These are phyloP conservation scores for Anastatica hierochuntica DNA, from an alignment of 345 rosid species.

Conservation along the genomic window DNA sequence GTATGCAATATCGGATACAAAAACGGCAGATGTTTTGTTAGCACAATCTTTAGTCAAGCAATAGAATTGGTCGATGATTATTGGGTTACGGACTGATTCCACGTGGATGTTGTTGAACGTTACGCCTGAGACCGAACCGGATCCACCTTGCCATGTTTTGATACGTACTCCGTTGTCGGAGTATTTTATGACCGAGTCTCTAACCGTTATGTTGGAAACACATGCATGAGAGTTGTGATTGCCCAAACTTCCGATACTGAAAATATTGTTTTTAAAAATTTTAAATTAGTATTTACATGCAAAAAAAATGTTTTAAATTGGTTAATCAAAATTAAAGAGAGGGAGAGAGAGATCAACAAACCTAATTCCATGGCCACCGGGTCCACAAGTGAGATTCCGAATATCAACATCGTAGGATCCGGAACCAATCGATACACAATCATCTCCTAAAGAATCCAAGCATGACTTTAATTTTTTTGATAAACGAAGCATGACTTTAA, in stretches of 20 bases:
- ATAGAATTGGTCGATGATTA: constrained; percentile 83
- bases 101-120: constrained; percentile 75
- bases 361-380: constrained; percentile 98
- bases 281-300: no score
- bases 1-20: constrained; percentile 55
- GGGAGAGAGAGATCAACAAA: constrained; percentile 7
- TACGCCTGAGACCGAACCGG: constrained; percentile 67
- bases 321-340: not conserved
- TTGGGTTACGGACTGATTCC: constrained; percentile 80
- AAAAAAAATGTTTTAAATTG: not conserved
- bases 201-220: constrained; percentile 77
- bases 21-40: constrained; percentile 73
- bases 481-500: not conserved
- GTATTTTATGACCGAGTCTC: constrained; percentile 60
- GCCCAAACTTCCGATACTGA: constrained; percentile 94
- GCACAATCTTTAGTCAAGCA: constrained; percentile 65
- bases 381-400: constrained; percentile 86
- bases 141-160: constrained; percentile 99
- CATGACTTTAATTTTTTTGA: not conserved
- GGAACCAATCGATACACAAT: constrained; percentile 88
- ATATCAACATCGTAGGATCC: constrained; percentile 78
- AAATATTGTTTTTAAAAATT: not conserved
- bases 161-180: constrained; percentile 86
- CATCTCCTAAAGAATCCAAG: constrained; percentile 57
- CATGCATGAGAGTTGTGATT: constrained; percentile 78